Evolutionary conservation across 2,329 filamentous ascomycete genomes (phyloP).

Genomic region (Beauveria medogensis): DNA sequence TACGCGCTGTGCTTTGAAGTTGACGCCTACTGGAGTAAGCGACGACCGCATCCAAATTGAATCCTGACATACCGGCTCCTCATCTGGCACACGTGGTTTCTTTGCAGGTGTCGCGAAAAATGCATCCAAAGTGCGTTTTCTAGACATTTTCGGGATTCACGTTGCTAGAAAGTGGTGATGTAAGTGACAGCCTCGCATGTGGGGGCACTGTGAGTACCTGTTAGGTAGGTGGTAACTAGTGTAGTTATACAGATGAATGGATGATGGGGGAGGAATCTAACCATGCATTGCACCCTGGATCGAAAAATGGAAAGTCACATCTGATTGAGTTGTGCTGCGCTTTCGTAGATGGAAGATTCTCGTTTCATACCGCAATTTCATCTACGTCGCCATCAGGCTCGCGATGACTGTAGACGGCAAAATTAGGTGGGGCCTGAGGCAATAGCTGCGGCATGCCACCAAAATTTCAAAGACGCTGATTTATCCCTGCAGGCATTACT

Average conservation of each 20-base stretch:
- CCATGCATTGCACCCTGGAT: neutral
- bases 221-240: no score
- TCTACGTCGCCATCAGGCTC: neutral
- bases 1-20: conserved; percentile 37
- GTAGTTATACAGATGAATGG: no score
- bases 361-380: no score
- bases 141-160: conserved; percentile 21
- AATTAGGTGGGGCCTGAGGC: conserved; percentile 9
- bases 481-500: neutral
- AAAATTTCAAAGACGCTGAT: neutral
- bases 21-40: conserved; percentile 15
- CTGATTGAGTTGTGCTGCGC: neutral
- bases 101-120: conserved; percentile 54
- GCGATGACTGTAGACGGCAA: neutral
- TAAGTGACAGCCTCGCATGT: conserved; percentile 1
- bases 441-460: neutral
- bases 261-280: neutral
- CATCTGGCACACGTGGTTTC: conserved; percentile 17
- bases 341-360: neutral
- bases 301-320: no score
- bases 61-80: neutral
- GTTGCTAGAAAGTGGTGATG: neutral
- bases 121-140: conserved; percentile 57
- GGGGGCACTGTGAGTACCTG: neutral
- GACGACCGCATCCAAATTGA: neutral